Evolutionary conservation across 176 grass and related monocot genomes (phyloP), one percentile per base, ranked within the genome.

Genomic region (Aegilops longissima): DNA sequence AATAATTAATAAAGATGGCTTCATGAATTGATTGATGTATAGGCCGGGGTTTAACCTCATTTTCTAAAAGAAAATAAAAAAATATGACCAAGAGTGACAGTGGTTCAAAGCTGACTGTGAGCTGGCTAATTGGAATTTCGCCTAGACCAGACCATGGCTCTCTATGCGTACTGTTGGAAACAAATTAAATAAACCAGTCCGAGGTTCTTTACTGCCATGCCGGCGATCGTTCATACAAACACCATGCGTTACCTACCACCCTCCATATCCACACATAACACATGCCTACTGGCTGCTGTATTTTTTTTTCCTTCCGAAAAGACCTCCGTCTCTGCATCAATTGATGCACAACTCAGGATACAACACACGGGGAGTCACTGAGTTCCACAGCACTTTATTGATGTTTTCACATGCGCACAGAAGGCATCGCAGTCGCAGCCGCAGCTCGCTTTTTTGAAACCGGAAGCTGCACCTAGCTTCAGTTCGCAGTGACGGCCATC

Each of bases 401-500:
- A 42, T 38, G 45, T 38, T 17, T 38, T 6, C 31, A 31, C 18
- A 20, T 66, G 79, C 24, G 21, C 23, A 2, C 38, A 12, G 21
- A 42, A 44, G 44, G 64, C 44, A 68, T 17, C 42, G 23, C n/a
- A 10, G 38, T 17, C 42, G 23, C n/a, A 10, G 38, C 5, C 13
- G 13, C 13, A 5, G 47, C 47, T 14, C 5, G 13, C 47, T 18
- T 54, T 54, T 18, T 2, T 54, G 51, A 54, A 54, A 54, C 51
- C 51, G 17, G 5, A 54, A 45, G 70, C 58, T 64, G 58, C 38
- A 24, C 25, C 5, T 1, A 34, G 52, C 44, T 54, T 91, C 82
- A 91, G 18, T 36, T 88, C 44, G 86, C 92, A 8, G 47, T 87
- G 70, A 94, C 79, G 72, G 80, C 80, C 62, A 98, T 91, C 97